These are phyloP conservation scores for Fusarium oxysporum DNA, from an alignment of 2,329 filamentous ascomycete species.

Conservation along the genomic window DNA sequence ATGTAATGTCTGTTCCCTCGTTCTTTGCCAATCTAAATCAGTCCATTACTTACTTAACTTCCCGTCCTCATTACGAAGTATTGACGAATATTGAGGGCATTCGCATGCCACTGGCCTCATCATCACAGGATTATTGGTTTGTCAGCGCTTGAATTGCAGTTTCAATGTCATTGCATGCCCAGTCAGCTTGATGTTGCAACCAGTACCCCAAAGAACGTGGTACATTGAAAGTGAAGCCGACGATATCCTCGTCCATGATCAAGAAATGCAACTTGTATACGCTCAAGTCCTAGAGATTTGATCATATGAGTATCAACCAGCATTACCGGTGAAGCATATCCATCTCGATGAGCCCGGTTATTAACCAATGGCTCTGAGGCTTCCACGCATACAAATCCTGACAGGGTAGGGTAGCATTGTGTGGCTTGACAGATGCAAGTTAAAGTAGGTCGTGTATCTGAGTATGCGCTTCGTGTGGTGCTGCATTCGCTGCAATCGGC, in stretches of 20 bases:
- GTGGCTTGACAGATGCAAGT: constrained; percentile 32
- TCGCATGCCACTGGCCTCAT: background rate
- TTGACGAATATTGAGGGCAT: background rate
- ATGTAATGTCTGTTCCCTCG: background rate
- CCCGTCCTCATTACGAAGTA: background rate
- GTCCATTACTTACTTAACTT: background rate
- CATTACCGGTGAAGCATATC: constrained; percentile 30
- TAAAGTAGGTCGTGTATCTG: constrained; percentile 14
- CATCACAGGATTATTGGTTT: background rate
- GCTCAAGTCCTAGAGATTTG: constrained; percentile 8
- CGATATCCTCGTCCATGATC: constrained; percentile 10
- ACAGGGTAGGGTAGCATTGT: constrained; percentile 24
- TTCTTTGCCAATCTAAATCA: background rate
- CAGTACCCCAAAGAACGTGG: background rate
- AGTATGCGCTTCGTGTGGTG: background rate
- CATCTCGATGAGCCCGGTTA: constrained; percentile 9
- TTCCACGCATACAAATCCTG: constrained; percentile 22
- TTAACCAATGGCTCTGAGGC: constrained; percentile 17
- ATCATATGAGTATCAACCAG: constrained; percentile 19
- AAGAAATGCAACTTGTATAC: constrained; percentile 3
- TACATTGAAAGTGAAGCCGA: constrained; percentile 15
- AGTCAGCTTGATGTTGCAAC: constrained; percentile 7
- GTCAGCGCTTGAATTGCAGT: background rate
- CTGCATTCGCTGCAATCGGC: background rate
- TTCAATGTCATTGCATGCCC: background rate